phyloP scores from a whole-genome alignment of 2,329 filamentous ascomycete genomes.

The Arthroderma uncinatum region DNA sequence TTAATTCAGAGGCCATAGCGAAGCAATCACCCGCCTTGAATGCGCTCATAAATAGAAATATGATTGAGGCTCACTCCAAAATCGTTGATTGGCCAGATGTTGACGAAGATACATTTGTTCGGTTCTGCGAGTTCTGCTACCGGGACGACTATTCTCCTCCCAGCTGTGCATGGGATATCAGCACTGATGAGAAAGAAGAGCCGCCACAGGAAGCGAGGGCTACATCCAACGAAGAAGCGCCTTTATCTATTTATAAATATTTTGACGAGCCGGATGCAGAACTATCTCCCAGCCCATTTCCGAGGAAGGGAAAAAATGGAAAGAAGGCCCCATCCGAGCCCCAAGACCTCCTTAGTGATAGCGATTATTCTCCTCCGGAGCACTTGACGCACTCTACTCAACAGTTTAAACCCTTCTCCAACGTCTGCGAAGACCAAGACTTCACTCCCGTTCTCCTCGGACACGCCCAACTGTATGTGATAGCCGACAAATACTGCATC shows the following conservation, averaged over 20 bases:
- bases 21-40: neutral
- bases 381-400: neutral
- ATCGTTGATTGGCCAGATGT: neutral
- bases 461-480: constrained; percentile 31
- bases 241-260: too few relatives aligned
- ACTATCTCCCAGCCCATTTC: too few relatives aligned
- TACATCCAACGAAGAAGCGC: too few relatives aligned
- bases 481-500: constrained; percentile 34
- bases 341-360: neutral
- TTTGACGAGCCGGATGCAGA: too few relatives aligned
- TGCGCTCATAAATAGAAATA: neutral
- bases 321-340: too few relatives aligned
- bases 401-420: neutral
- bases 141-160: neutral
- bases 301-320: too few relatives aligned
- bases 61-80: neutral
- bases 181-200: neutral
- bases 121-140: neutral
- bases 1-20: neutral
- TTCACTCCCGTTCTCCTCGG: constrained; percentile 29
- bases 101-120: constrained; percentile 2
- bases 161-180: neutral
- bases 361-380: neutral
- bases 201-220: too few relatives aligned
- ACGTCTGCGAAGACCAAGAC: constrained; percentile 16